These are phyloP conservation scores for Globisporangium paddicum DNA, from an alignment of 352 stramenopile species.

Conservation along the genomic window DNA sequence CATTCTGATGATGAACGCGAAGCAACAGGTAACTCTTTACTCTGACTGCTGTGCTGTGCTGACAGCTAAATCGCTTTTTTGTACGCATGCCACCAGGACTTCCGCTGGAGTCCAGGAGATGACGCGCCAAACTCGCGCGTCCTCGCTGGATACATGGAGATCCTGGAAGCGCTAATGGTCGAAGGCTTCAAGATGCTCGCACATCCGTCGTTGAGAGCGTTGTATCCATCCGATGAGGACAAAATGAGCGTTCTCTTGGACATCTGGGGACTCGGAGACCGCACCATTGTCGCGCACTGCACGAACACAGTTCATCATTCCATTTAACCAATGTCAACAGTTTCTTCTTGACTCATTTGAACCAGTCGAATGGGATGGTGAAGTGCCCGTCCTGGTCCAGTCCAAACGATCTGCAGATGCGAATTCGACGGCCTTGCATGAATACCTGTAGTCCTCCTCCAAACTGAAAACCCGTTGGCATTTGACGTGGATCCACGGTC, in stretches of 20 bases:
- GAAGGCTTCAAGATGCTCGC: slow-evolving; percentile 19
- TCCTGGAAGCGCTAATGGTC: slow-evolving; percentile 6
- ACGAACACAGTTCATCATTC: background rate
- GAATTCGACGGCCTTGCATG: slow-evolving; percentile 22
- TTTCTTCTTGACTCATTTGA: slow-evolving; percentile 8
- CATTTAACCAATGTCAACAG: too few relatives aligned
- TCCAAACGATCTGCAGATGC: slow-evolving; percentile 32
- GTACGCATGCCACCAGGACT: background rate
- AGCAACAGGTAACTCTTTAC: background rate
- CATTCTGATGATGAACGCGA: background rate
- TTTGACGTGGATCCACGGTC: slow-evolving; percentile 2
- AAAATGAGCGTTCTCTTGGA: slow-evolving; percentile 18
- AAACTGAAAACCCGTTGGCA: slow-evolving; percentile 14
- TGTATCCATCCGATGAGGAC: slow-evolving; percentile 16
- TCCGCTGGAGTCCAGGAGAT: background rate
- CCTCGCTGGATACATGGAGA: background rate
- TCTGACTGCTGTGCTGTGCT: background rate
- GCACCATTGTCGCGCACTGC: slow-evolving; percentile 5
- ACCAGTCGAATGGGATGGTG: slow-evolving; percentile 37
- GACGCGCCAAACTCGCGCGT: background rate
- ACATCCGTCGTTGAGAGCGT: slow-evolving; percentile 10
- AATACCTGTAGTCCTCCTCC: slow-evolving; percentile 11
- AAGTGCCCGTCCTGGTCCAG: slow-evolving; percentile 39
- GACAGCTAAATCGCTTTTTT: too few relatives aligned
- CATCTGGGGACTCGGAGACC: slow-evolving; percentile 23